phyloP scores from a whole-genome alignment of 768 basidiomycete genomes.

The Plicaturopsis crispa region DNA sequence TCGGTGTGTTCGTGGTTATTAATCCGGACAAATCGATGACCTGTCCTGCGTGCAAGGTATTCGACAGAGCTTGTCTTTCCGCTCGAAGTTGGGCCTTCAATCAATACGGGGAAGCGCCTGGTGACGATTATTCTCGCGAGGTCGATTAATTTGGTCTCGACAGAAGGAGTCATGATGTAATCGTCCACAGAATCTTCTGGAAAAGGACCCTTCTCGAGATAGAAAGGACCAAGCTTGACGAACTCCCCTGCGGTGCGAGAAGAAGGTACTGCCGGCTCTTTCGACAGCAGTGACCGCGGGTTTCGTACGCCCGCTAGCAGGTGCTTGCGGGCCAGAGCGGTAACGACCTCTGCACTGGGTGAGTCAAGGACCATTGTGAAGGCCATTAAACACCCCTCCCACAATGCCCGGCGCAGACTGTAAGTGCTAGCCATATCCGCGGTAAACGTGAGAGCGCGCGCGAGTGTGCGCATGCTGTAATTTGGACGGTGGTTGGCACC shows the following conservation, averaged over 20 bases:
- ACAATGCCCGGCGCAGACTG: constrained; percentile 78
- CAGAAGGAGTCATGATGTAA: constrained; percentile 94
- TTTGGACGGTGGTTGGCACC: constrained; percentile 90
- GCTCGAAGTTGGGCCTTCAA: constrained; percentile 96
- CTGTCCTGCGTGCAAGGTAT: constrained; percentile 87
- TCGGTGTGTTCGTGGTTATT: constrained; percentile 99
- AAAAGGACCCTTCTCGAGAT: constrained; percentile 72
- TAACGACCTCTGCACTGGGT: constrained; percentile 60
- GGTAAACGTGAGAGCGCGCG: constrained; percentile 86
- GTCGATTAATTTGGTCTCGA: constrained; percentile 89
- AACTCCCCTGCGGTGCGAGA: constrained; percentile 43
- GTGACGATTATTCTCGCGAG: constrained; percentile 89
- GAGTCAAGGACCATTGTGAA: constrained; percentile 92
- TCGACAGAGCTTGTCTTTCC: constrained; percentile 98
- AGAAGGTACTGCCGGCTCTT: constrained; percentile 52
- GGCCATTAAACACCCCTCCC: constrained; percentile 97
- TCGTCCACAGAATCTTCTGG: constrained; percentile 60
- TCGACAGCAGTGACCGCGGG: constrained; percentile 62
- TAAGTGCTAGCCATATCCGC: constrained; percentile 72
- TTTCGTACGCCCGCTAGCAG: constrained; percentile 78
- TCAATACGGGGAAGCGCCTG: constrained; percentile 86
- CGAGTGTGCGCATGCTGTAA: constrained; percentile 94
- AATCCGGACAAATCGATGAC: constrained; percentile 94
- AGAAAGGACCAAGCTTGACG: constrained; percentile 88
- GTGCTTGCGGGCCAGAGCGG: constrained; percentile 64